A percentile compares a stretch with the other conserved stretches of the same genome.
Evolutionary conservation across 163 green algal species (phyloP).

Genomic region (Scenedesmus sp.): DNA sequence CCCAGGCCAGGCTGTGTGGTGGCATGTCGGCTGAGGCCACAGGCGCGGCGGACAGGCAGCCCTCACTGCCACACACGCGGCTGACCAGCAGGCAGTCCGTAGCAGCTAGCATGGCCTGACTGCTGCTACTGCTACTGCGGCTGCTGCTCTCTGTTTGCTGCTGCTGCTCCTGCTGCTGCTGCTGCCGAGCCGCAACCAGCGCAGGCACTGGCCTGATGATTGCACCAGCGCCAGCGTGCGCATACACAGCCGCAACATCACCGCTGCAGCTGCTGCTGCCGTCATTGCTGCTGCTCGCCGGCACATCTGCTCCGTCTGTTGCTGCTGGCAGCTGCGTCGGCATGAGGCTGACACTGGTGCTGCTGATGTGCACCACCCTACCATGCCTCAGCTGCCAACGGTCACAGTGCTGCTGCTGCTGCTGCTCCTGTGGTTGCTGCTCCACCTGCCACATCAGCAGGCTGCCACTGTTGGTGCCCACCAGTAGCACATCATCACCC

Average conservation of each 20-base stretch:
- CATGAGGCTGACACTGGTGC: slow-evolving; percentile 24
- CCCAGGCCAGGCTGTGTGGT: slow-evolving; percentile 40
- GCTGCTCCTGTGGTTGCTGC: background rate
- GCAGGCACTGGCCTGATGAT: background rate
- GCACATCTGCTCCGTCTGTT: background rate
- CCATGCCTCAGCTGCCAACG: slow-evolving; percentile 4
- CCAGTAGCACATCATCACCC: slow-evolving; percentile 27
- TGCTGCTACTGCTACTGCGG: background rate
- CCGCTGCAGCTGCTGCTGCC: background rate
- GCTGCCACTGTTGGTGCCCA: slow-evolving; percentile 38
- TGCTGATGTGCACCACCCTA: slow-evolving; percentile 24
- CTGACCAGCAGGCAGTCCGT: slow-evolving; percentile 29
- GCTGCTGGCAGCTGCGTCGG: background rate
- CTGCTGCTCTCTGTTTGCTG: slow-evolving; percentile 25
- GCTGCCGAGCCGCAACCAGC: background rate
- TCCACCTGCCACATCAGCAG: slow-evolving; percentile 41
- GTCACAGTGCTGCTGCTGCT: background rate
- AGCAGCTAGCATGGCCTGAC: background rate
- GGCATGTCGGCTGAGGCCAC: slow-evolving; percentile 28
- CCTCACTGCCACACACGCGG: slow-evolving; percentile 42
- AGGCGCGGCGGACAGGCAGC: background rate
- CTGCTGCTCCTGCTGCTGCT: slow-evolving; percentile 31
- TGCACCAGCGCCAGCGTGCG: slow-evolving; percentile 28
- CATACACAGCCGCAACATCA: background rate
- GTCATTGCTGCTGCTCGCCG: background rate